Percentiles rank a stretch among this genome's conserved stretches.
These are phyloP conservation scores for Chaetomiaceae sp. DNA, from an alignment of 2,329 filamentous ascomycete species.

Conservation along the genomic window DNA sequence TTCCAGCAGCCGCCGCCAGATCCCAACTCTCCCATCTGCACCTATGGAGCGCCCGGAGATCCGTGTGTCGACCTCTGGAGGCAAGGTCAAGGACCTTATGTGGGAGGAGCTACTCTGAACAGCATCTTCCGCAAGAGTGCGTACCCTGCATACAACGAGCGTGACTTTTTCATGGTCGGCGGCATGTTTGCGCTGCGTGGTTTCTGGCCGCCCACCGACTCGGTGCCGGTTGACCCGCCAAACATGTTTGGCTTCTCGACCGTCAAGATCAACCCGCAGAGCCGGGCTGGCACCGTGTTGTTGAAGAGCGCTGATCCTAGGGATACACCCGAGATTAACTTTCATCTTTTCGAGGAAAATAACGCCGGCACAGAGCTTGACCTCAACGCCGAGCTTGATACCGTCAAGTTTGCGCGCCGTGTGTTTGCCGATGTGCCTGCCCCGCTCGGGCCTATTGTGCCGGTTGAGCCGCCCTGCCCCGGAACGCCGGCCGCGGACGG, in stretches of 20 bases:
- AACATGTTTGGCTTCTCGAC: conserved; percentile 41
- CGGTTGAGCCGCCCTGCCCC: conserved; percentile 25
- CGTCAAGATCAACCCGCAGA: conserved; percentile 38
- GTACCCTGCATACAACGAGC: conserved; percentile 33
- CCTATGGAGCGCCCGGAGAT: conserved; percentile 32
- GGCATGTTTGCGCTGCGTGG: conserved; percentile 24
- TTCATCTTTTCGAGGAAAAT: conserved; percentile 33
- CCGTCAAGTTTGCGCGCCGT: conserved; percentile 19
- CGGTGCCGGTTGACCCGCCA: conserved; percentile 13
- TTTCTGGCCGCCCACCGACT: conserved; percentile 14
- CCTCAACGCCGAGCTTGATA: conserved; percentile 22
- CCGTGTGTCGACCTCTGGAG: conserved; percentile 37
- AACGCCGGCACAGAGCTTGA: conserved; percentile 12
- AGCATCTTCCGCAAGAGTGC: conserved; percentile 44
- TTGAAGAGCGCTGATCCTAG: conserved; percentile 57
- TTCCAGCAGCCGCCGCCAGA: conserved; percentile 10
- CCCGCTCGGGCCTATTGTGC: conserved; percentile 21
- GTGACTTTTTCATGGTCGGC: conserved; percentile 46
- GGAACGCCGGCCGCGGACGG: conserved; percentile 17
- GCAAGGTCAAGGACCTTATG: conserved; percentile 27
- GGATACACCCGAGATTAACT: conserved; percentile 57
- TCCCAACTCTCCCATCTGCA: conserved; percentile 32
- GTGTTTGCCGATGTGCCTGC: conserved; percentile 21
- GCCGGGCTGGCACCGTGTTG: conserved; percentile 57
- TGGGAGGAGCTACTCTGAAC: conserved; percentile 38